These are phyloP conservation scores for Cadophora gregata DNA, from an alignment of 2,329 filamentous ascomycete species.

Conservation along the genomic window DNA sequence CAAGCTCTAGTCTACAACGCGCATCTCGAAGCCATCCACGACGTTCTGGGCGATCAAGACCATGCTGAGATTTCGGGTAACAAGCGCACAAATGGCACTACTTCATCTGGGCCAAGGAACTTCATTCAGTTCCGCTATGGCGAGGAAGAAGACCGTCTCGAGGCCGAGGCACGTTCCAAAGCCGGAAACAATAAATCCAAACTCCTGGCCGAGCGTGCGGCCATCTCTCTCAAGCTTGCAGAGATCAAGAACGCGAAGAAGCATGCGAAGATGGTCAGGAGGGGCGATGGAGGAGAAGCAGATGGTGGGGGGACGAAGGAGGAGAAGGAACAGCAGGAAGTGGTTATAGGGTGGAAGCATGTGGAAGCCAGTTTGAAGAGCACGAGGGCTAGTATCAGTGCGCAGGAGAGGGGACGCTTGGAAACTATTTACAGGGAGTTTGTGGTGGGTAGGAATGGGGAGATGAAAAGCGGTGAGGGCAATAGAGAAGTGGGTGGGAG, in stretches of 20 bases:
- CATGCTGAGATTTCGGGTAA: constrained; percentile 43
- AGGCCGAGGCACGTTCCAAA: constrained; percentile 47
- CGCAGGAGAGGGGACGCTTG: constrained; percentile 75
- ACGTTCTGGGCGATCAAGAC: constrained; percentile 74
- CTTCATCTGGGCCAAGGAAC: constrained; percentile 50
- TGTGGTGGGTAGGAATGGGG: constrained; percentile 87
- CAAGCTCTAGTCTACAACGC: constrained; percentile 96
- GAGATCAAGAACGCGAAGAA: constrained; percentile 75
- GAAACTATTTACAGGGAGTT: constrained; percentile 90
- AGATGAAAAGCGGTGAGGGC: constrained; percentile 93
- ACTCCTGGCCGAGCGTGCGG: constrained; percentile 75
- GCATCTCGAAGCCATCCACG: constrained; percentile 95
- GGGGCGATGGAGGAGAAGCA: constrained; percentile 33
- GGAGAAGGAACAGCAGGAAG: constrained; percentile 64
- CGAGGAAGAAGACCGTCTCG: constrained; percentile 55
- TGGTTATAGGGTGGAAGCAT: constrained; percentile 85
- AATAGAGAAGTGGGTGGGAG: constrained; percentile 91
- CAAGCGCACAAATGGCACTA: constrained; percentile 39
- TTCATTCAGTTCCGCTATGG: constrained; percentile 90
- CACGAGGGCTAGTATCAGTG: constrained; percentile 83
- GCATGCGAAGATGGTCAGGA: constrained; percentile 39
- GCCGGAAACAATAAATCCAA: constrained; percentile 57
- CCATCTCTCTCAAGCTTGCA: constrained; percentile 81
- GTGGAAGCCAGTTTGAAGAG: constrained; percentile 76
- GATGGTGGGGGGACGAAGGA: constrained; percentile 40